A percentile compares a stretch with the other conserved stretches of the same genome.
phyloP scores from a whole-genome alignment of 805 yeast genomes.

The Candida oleophila region DNA sequence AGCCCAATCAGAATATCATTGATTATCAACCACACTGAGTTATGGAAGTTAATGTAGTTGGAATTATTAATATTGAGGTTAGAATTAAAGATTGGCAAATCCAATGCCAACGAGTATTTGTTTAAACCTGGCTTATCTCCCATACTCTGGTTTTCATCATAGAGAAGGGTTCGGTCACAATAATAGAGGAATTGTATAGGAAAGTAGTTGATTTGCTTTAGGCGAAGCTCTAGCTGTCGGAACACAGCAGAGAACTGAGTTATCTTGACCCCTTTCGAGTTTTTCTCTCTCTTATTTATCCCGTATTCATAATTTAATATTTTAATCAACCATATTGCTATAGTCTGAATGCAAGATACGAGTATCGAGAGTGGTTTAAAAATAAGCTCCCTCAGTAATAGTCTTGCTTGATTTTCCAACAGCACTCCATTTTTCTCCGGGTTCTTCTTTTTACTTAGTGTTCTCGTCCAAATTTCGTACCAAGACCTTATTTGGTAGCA shows the following conservation, averaged over 20 bases:
- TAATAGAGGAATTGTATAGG: conserved; percentile 75
- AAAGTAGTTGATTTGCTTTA: conserved; percentile 72
- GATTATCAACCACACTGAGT: conserved; percentile 80
- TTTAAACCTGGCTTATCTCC: conserved; percentile 16
- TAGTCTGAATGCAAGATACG: conserved; percentile 14
- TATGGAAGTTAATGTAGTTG: conserved; percentile 75
- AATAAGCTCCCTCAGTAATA: conserved; percentile 5
- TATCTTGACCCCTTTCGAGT: conserved; percentile 19
- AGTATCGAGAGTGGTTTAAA: conserved; percentile 11
- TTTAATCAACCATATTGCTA: conserved; percentile 17
- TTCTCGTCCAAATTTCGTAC: background rate
- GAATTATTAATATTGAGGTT: conserved; percentile 41
- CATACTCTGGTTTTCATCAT: conserved; percentile 28
- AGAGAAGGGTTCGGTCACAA: conserved; percentile 40
- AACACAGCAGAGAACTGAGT: conserved; percentile 58
- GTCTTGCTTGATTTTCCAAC: background rate
- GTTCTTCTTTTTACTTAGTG: background rate
- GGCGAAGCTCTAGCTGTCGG: conserved; percentile 74
- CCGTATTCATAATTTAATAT: conserved; percentile 23
- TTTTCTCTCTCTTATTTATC: conserved; percentile 3
- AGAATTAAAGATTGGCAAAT: conserved; percentile 34
- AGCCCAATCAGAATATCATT: conserved; percentile 82
- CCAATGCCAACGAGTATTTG: conserved; percentile 44
- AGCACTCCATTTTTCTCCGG: background rate
- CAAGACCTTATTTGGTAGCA: conserved; percentile 18